Evolutionary conservation across 306 rosid species (phyloP), one percentile per base, ranked within the genome.

Genomic region (Gastrolobium villosum): DNA sequence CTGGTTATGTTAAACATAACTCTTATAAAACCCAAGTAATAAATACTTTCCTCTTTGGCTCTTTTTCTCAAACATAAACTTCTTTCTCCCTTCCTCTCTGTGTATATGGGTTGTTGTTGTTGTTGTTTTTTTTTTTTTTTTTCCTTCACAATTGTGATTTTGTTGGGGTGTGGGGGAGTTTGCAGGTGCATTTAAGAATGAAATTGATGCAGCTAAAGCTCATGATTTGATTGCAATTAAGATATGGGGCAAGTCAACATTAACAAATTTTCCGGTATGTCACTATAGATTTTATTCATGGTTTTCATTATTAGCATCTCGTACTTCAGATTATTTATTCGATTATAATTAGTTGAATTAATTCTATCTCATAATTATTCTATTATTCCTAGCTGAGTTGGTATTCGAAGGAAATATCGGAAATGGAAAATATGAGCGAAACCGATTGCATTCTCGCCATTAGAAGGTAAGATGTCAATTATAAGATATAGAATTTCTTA

Each of bases 221-320:
- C 68, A 76, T 15, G 88, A 87, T 75, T 46, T 87, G 40, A 63
- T 86, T 32, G 81, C 90, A 55, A 75, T 82, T n/a, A 82, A 84
- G 71, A 67, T 71, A 14, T 87, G 86, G 88, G 88, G 87, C 30
- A 3, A 6, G 5, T 66, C 50, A 72, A 61, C 82, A 31, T 41
- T 5, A 4, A 52, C 80, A 43, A 84, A 87, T 69, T 87, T 87
- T 44, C 76, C 83, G 2, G 90, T 87, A 84, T 66, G 84, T 60
- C 8, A 49, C 37, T 4, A 1, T 41, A 11, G 37, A n/a, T 13
- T 41, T 2, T 2, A 44, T n/a, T 59, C 52, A 31, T 59, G 34
- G 3, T 28, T 31, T 30, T 30, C 44, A 3, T 32, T 28, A 5
- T 31, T 45, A 10, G 26, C 10, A 55, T 7, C 4, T 5, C 26